Percentiles rank a stretch among this genome's conserved stretches.
phyloP scores from a whole-genome alignment of 352 stramenopile genomes.

The Aphanomyces stellatus region DNA sequence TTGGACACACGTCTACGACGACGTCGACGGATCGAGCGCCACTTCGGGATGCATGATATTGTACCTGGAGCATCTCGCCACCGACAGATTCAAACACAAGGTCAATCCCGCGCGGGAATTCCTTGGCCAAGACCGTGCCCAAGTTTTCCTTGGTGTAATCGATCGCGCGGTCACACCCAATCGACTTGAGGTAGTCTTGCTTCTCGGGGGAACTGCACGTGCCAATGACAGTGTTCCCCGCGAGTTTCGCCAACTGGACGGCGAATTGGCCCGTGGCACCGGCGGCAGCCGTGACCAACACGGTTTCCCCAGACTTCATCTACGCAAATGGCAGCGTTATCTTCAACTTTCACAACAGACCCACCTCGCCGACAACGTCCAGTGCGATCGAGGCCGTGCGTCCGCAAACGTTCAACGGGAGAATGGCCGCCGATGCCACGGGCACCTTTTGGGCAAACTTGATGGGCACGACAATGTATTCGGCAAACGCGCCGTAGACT shows the following conservation, averaged over 20 bases:
- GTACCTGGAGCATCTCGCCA: conserved; percentile 17
- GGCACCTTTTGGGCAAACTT: conserved; percentile 9
- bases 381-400: conserved; percentile 11
- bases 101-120: conserved; percentile 19
- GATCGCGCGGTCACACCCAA: conserved; percentile 16
- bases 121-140: conserved; percentile 12
- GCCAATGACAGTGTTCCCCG: conserved; percentile 17
- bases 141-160: conserved; percentile 22
- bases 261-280: conserved; percentile 22
- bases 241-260: conserved; percentile 13
- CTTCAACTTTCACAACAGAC: background rate
- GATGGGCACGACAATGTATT: conserved; percentile 12
- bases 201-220: conserved; percentile 22
- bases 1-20: background rate
- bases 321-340: background rate
- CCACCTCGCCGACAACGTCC: conserved; percentile 7
- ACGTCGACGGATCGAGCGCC: background rate
- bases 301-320: conserved; percentile 37
- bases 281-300: conserved; percentile 20
- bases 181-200: background rate
- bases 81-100: conserved; percentile 22
- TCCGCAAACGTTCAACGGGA: conserved; percentile 9
- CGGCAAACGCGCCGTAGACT: conserved; percentile 14
- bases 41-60: background rate
- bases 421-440: background rate